Percentiles rank a stretch among this genome's conserved stretches.
Evolutionary conservation across 2,329 filamentous ascomycete species (phyloP).

Genomic region (Pseudogymnoascus sp.): DNA sequence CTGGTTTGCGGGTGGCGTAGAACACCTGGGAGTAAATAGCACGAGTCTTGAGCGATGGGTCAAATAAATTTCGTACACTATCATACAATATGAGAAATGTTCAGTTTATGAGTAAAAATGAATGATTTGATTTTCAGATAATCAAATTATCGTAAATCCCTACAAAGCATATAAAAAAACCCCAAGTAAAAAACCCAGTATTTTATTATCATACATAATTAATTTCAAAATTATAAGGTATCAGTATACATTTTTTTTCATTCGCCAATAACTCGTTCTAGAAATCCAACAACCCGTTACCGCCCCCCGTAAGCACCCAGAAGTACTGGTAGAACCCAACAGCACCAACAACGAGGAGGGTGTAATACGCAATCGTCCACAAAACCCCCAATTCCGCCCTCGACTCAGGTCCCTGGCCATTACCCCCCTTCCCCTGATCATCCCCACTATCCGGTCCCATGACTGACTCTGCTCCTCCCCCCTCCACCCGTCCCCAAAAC

Average conservation of each 20-base stretch:
- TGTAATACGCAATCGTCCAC: slow-evolving; percentile 77
- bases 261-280: background rate
- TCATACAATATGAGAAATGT: background rate
- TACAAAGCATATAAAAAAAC: too few species aligned
- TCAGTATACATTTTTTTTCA: background rate
- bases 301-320: slow-evolving; percentile 63
- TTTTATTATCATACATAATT: background rate
- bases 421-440: slow-evolving; percentile 33
- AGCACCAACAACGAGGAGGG: slow-evolving; percentile 63
- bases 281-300: slow-evolving; percentile 37
- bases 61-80: background rate
- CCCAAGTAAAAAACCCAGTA: too few species aligned
- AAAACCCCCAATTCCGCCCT: slow-evolving; percentile 30
- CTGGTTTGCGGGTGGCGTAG: background rate
- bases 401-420: slow-evolving; percentile 22
- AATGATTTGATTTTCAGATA: background rate
- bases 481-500: slow-evolving; percentile 70
- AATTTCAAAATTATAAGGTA: background rate
- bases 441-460: slow-evolving; percentile 22
- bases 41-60: background rate
- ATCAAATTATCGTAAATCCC: background rate
- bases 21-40: background rate
- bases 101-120: background rate
- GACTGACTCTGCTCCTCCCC: slow-evolving; percentile 22
- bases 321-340: slow-evolving; percentile 62